Conservation (phyloP, 2,329 filamentous ascomycete genomes). For the Camillea tinctor region DNA sequence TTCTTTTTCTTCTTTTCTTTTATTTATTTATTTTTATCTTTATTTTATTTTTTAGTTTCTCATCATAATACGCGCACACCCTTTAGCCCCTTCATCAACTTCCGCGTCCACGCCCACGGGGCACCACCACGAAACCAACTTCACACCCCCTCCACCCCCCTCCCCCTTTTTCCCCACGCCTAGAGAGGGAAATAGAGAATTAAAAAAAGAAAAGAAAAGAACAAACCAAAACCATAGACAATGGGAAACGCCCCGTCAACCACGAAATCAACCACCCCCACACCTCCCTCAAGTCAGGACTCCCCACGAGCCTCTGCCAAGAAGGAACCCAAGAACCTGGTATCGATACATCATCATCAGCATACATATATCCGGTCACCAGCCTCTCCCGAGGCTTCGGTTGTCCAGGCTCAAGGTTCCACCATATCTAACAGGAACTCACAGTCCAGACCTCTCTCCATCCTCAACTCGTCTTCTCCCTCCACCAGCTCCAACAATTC, state of each 20-base stretch:
- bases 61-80: constrained; percentile 7
- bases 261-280: constrained; percentile 31
- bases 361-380: constrained; percentile 43
- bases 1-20: too few relatives aligned
- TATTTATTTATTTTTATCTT: too few relatives aligned
- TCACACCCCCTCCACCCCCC: constrained; percentile 16
- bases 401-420: constrained; percentile 59
- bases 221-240: constrained; percentile 15
- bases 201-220: too few relatives aligned
- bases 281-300: constrained; percentile 27
- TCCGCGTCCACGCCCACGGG: constrained; percentile 4
- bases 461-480: constrained; percentile 47
- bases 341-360: constrained; percentile 55
- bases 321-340: constrained; percentile 51
- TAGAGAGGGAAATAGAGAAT: too few relatives aligned
- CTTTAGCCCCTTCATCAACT: constrained; percentile 16
- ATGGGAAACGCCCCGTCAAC: constrained; percentile 48
- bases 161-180: constrained; percentile 2
- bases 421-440: constrained; percentile 48
- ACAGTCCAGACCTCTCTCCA: constrained; percentile 49
- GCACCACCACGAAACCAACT: constrained; percentile 32
- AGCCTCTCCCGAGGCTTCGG: constrained; percentile 61
- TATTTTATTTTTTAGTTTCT: too few relatives aligned
- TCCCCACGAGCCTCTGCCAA: constrained; percentile 37
- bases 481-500: constrained; percentile 32